These are phyloP conservation scores for Pleurotus tuber-regium DNA, from an alignment of 768 basidiomycete species.

Conservation along the genomic window DNA sequence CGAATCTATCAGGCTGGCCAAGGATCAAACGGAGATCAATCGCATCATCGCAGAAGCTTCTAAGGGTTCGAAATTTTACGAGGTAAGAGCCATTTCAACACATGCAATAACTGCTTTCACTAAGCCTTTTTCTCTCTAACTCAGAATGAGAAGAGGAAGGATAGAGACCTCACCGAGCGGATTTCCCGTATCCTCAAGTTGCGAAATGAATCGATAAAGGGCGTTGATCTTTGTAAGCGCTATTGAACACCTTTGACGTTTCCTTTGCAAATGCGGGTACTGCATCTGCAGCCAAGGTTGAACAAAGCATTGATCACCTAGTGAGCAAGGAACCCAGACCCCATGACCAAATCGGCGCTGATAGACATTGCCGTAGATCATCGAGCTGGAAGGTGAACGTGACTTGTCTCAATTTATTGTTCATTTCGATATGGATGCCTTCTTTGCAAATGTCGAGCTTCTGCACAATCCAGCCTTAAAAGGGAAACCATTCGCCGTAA, in stretches of 20 bases:
- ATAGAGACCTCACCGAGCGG: conserved; percentile 77
- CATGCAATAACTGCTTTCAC: background rate
- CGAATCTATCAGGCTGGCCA: conserved; percentile 48
- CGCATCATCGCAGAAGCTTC: conserved; percentile 87
- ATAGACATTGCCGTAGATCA: conserved; percentile 41
- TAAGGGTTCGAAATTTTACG: conserved; percentile 91
- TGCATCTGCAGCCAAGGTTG: conserved; percentile 47
- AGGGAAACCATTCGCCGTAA: conserved; percentile 74
- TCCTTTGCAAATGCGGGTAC: too few species aligned
- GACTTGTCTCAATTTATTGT: conserved; percentile 85
- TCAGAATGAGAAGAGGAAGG: conserved; percentile 88
- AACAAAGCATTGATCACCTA: conserved; percentile 63
- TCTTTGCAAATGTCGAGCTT: conserved; percentile 80
- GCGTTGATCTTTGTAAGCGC: conserved; percentile 54
- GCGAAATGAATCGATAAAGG: conserved; percentile 55
- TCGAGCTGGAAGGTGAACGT: conserved; percentile 68
- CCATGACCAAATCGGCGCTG: background rate
- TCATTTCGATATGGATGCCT: conserved; percentile 96
- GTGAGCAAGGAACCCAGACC: conserved; percentile 37
- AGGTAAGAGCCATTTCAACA: conserved; percentile 41
- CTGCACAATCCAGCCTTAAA: conserved; percentile 60
- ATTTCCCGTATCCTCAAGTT: conserved; percentile 68
- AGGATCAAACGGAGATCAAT: conserved; percentile 83
- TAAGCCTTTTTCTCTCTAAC: conserved; percentile 11
- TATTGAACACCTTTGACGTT: too few species aligned